Base-by-base conservation (phyloP, 148 eudicot species). In the Chenopodium berlandieri region DNA sequence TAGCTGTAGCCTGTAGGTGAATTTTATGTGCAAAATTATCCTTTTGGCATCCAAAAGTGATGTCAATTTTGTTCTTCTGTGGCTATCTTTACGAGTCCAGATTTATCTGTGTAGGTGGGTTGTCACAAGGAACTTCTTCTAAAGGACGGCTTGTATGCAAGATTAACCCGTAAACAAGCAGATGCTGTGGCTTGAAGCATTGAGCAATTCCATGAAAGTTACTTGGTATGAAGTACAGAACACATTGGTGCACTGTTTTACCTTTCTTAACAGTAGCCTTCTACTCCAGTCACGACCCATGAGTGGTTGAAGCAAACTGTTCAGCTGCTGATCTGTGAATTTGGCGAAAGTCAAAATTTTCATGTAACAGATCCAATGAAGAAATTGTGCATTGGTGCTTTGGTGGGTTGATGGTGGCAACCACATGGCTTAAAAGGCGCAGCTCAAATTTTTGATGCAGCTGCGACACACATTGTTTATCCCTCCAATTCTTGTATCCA, bases 121-220 rank as follows among this genome's bases (percentile, higher is more conserved):
- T 86, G 82, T 84, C 99, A 94, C 87, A 85, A 73, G 78, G 97
- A 96, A 83, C 98, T 96, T 78, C 88, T 96, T 23, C 79, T 82
- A 46, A 89, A 89, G 79, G 92, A 92, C 23, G 99, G 99, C 13
- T 79, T 96, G 85, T 96, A 96, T 86, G 95, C 98, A 60, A 90
- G 97, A 79, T 82, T 96, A 76, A 90, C 94, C 19, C 87, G 89
- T 71, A 89, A 89, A 87, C 99, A 96, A 85, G 95, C 90, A 23
- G 99, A 94, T 83, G 92, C 95, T 32, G 89, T 96, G 75, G 94
- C 87, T 52, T 88, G 91, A 93, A 66, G 14, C 68, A 70, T 23
- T 12, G 58, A 78, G 34, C 68, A 19, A 54, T 9, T 40, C 34
- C 37, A 22, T 20, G 34, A 68, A 50, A 3, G 9, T 34, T 20